Base-by-base conservation (phyloP, 306 rosid genomes). In the Fagus crenata region DNA sequence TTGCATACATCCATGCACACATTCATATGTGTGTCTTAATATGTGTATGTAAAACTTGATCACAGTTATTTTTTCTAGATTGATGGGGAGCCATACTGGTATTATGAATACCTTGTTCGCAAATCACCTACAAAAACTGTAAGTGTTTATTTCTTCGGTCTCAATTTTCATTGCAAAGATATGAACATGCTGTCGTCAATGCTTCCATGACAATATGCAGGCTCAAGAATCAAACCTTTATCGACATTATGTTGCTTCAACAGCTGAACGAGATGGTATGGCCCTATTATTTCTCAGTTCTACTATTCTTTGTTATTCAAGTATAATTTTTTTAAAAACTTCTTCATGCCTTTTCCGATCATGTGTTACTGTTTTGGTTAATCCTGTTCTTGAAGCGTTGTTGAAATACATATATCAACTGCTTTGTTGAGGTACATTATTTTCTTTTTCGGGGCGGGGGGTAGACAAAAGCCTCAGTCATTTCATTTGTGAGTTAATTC, bases 181-280 rank as follows among this genome's bases (percentile, higher is more conserved):
- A 18, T 61, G 64, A 36, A 36, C 43, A 60, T 42, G 33, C 41
- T 61, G 49, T 68, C 49, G 79, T 81, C 74, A 77, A 63, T 77
- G 76, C 67, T 80, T 64, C 76, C 73, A 70, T 64, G 54, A 69
- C 73, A 74, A 78, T 71, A 5, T 78, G 81, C 89, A 95, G 98
- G 85, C 88, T 17, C 91, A 81, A 76, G 88, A 85, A 67, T 73
- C 97, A 4, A 90, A 75, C 75, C 59, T 78, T 71, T 96, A 63
- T 81, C 79, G 99, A 78, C 98, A 85, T 68, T 95, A 96, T 76
- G 80, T 92, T 69, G 92, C 96, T 67, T 84, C 98, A 74, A 92
- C 99, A 58, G 90, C 90, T 17, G 99, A 96, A 85, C 84, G 99
- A 82, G 97, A 96, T 85, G 98, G 99, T 92, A 85, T 13, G 69